Evolutionary conservation across 164 flowering plant genomes (phyloP).

Genomic region (Echeveria elegans): DNA sequence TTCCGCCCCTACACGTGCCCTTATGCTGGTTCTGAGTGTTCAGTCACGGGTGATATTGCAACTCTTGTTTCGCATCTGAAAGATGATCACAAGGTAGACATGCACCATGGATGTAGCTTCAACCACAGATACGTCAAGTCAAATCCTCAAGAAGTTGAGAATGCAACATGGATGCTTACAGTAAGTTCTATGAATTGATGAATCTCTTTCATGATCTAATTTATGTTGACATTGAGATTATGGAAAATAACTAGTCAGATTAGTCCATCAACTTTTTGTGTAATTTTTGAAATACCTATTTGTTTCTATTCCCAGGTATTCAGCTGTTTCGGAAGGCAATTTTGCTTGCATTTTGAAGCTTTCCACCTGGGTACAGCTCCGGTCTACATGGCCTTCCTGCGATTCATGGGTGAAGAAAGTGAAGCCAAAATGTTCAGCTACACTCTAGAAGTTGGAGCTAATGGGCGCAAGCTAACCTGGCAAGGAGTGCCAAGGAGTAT

Average conservation of each 20-base stretch:
- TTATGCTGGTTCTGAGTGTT: slow-evolving; percentile 4
- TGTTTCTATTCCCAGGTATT: background rate
- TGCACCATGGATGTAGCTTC: slow-evolving; percentile 7
- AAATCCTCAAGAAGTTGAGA: slow-evolving; percentile 6
- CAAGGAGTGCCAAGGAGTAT: slow-evolving; percentile 8
- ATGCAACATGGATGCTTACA: slow-evolving; percentile 6
- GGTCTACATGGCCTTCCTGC: slow-evolving; percentile 2
- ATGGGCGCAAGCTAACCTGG: slow-evolving; percentile 4
- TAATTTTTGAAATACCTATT: no score
- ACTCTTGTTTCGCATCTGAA: slow-evolving; percentile 5
- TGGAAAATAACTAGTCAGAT: no score
- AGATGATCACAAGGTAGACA: slow-evolving; percentile 8
- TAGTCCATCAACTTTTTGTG: background rate
- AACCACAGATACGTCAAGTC: slow-evolving; percentile 4
- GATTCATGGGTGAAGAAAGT: slow-evolving; percentile 7
- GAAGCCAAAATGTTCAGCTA: slow-evolving; percentile 7
- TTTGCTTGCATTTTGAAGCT: slow-evolving; percentile 7
- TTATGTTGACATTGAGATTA: no score
- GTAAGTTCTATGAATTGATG: background rate
- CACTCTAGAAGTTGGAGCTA: background rate
- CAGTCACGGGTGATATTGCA: background rate
- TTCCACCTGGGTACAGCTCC: slow-evolving; percentile 4
- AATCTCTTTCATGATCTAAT: no score
- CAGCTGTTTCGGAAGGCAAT: slow-evolving; percentile 6
- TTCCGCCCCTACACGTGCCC: slow-evolving; percentile 7